Conservation (phyloP, 2,329 filamentous ascomycete genomes). For the Chaetothyriales sp. region DNA sequence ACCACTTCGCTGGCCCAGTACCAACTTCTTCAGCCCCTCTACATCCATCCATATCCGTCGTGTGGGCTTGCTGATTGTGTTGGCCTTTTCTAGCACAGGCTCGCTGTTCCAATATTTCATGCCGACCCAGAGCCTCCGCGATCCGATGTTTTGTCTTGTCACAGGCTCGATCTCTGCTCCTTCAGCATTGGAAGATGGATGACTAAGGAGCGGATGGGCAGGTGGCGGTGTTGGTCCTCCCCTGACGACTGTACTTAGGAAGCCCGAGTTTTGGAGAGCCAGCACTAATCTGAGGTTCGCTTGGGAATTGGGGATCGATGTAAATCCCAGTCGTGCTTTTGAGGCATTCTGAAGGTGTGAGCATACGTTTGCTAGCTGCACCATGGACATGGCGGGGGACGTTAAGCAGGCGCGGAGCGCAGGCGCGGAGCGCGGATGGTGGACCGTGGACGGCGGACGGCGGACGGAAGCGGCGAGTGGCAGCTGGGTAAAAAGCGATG, state of each 20-base stretch:
- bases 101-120: conserved; percentile 79
- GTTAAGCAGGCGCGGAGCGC: too few relatives aligned
- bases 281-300: conserved; percentile 64
- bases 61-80: conserved; percentile 59
- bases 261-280: conserved; percentile 68
- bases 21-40: conserved; percentile 48
- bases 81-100: conserved; percentile 59
- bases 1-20: conserved; percentile 52
- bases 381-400: conserved; percentile 52
- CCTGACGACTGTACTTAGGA: conserved; percentile 67
- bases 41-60: conserved; percentile 55
- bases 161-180: conserved; percentile 36
- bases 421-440: too few relatives aligned
- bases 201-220: conserved; percentile 39
- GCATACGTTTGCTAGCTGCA: conserved; percentile 65
- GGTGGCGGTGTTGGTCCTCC: conserved; percentile 48
- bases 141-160: conserved; percentile 57
- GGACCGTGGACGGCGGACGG: too few relatives aligned
- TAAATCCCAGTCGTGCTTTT: conserved; percentile 68
- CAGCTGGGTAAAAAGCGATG: background rate
- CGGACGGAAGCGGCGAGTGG: background rate
- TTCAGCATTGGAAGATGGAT: conserved; percentile 29
- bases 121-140: conserved; percentile 69
- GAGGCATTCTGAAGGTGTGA: conserved; percentile 85
- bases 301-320: conserved; percentile 67